Percentiles rank a stretch among this genome's conserved stretches.
phyloP scores from a whole-genome alignment of 495 filamentous ascomycete species.

The Podospora appendiculata region DNA sequence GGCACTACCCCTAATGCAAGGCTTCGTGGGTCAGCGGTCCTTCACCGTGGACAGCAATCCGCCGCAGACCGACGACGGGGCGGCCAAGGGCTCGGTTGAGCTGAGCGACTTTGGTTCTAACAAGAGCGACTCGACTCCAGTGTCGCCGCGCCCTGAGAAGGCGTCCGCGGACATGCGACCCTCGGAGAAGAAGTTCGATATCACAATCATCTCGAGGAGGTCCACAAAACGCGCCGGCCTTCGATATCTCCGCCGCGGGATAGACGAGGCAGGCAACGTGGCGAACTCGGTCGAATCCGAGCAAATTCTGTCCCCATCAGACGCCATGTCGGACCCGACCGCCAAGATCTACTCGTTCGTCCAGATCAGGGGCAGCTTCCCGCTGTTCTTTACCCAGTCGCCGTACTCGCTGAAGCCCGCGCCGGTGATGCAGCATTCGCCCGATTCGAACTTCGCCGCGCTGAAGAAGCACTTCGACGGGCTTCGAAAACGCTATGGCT shows the following conservation, averaged over 20 bases:
- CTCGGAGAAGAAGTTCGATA: slow-evolving; percentile 49
- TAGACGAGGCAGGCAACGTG: slow-evolving; percentile 78
- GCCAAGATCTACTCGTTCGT: slow-evolving; percentile 71
- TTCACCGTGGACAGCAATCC: slow-evolving; percentile 56
- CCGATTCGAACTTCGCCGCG: slow-evolving; percentile 65
- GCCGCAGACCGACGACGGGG: slow-evolving; percentile 31
- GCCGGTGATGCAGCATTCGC: slow-evolving; percentile 70
- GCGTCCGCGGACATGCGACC: slow-evolving; percentile 21
- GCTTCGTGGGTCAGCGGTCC: slow-evolving; percentile 82
- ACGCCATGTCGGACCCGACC: slow-evolving; percentile 46
- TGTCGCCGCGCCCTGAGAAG: slow-evolving; percentile 11
- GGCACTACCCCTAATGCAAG: slow-evolving; percentile 81
- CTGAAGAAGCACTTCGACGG: slow-evolving; percentile 71
- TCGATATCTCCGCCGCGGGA: slow-evolving; percentile 82
- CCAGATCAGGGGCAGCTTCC: slow-evolving; percentile 82
- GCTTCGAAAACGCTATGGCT: slow-evolving; percentile 59
- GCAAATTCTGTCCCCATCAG: slow-evolving; percentile 68
- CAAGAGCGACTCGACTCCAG: slow-evolving; percentile 8
- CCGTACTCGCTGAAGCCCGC: slow-evolving; percentile 89
- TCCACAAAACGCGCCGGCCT: slow-evolving; percentile 79
- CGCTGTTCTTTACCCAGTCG: slow-evolving; percentile 85
- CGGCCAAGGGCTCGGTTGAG: slow-evolving; percentile 33
- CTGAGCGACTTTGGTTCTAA: slow-evolving; percentile 21
- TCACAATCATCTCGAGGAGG: slow-evolving; percentile 82
- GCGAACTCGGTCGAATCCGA: slow-evolving; percentile 95